Evolutionary conservation across 768 basidiomycete genomes (phyloP).

Genomic region (Russula ochroleuca): DNA sequence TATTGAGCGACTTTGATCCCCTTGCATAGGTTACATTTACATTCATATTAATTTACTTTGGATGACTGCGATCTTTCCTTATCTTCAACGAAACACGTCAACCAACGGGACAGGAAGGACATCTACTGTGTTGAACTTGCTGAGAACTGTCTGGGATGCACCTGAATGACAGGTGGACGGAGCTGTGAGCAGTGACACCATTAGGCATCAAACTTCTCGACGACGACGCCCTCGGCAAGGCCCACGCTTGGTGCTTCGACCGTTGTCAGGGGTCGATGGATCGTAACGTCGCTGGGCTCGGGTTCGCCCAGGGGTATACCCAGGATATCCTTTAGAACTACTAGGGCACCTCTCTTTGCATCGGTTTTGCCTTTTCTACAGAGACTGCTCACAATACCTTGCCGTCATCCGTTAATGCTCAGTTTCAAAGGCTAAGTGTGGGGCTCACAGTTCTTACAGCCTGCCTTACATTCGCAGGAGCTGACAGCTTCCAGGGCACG

Average conservation of each 20-base stretch:
- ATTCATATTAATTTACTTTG: not conserved
- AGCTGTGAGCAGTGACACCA: not conserved
- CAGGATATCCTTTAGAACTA: constrained; percentile 62
- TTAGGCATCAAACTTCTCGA: constrained; percentile 17
- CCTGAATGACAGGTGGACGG: not conserved
- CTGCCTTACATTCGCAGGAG: constrained; percentile 60
- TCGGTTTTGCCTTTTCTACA: constrained; percentile 65
- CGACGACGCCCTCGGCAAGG: constrained; percentile 25
- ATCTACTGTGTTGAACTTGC: not conserved
- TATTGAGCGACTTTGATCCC: constrained; percentile 84
- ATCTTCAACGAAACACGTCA: not conserved
- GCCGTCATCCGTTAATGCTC: not conserved
- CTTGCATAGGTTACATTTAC: constrained; percentile 40
- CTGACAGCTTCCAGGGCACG: constrained; percentile 57
- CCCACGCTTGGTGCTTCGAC: constrained; percentile 50
- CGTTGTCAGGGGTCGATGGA: constrained; percentile 44
- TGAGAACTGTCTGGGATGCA: not conserved
- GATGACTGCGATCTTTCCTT: not conserved
- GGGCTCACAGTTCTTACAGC: constrained; percentile 63
- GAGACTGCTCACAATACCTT: constrained; percentile 61
- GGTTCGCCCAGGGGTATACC: constrained; percentile 39
- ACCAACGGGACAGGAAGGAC: not conserved
- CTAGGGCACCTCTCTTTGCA: constrained; percentile 70
- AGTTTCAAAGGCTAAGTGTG: not conserved
- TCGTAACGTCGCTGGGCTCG: constrained; percentile 29